Evolutionary conservation across 768 basidiomycete genomes (phyloP), one percentile per base, ranked within the genome.

Genomic region (Suillus discolor): DNA sequence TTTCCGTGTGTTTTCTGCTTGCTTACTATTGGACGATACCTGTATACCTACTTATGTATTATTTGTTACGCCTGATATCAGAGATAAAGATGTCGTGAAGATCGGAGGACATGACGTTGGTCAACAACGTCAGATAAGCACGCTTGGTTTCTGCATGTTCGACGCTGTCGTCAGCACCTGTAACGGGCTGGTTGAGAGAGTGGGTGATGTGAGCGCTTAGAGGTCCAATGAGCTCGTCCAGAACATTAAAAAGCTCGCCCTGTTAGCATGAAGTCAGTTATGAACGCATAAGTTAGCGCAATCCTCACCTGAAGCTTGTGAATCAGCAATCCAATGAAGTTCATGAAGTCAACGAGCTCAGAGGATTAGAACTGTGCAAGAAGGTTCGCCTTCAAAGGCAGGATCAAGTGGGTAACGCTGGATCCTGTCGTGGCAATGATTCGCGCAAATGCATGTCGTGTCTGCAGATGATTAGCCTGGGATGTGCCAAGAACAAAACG

Each of bases 321-420:
- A 62, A 96, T 90, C 62, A 98, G 81, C 11, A 97, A 81, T 8
- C 91, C 91, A 63, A 99, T 91, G 81, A 99, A 99, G 72, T 90
- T 92, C 84, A 99, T 90, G 72, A 99, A 97, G 73, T 99, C 97
- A 34, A 92, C 89, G 65, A 99, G 81, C 76, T 99, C 97, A 8
- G 90, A 86, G 1, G 95, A 91, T 69, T 97, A 94, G 72, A 96
- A 96, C 70, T 97, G 93, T 3, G 89, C 85, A 61, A 99, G 86
- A n/a, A 99, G 86, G 74, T 93, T 91, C 53, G 86, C 83, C 88
- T 98, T 98, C 55, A 99, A 83, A 28, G 90, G 83, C 2, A 96
- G 94, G 51, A 99, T 95, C 68, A 90, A 89, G 69, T 91, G 89
- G 0, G 95, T 92, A 62, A 97, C 90, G 41, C 87, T 89, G 8